Conservation (phyloP, 352 stramenopile species). For the Thraustotheca clavata region DNA sequence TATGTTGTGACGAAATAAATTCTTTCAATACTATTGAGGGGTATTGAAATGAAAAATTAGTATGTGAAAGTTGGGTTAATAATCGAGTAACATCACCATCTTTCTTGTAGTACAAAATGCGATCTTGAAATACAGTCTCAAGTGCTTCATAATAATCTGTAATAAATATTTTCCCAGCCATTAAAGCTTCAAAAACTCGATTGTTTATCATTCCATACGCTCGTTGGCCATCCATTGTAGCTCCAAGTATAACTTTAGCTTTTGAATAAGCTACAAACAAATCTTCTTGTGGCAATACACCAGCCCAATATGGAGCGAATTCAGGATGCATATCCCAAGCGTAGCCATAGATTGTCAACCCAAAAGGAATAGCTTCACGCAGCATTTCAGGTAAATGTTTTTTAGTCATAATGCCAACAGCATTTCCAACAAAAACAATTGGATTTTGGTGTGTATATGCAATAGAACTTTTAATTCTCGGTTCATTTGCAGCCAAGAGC, state of each 20-base stretch:
- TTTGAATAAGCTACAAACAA: constrained; percentile 22
- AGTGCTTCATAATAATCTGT: constrained; percentile 27
- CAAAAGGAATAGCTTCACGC: constrained; percentile 22
- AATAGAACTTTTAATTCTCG: neutral
- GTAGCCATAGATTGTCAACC: constrained; percentile 26
- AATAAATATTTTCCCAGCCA: constrained; percentile 26
- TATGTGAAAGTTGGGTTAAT: constrained; percentile 17
- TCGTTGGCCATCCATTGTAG: constrained; percentile 28
- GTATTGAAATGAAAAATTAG: neutral
- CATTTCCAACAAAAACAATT: constrained; percentile 29
- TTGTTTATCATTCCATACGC: constrained; percentile 32
- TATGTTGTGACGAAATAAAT: constrained; percentile 21
- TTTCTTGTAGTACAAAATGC: constrained; percentile 17
- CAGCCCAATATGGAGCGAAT: constrained; percentile 19
- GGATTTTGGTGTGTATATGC: neutral
- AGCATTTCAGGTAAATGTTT: constrained; percentile 26
- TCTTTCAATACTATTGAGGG: neutral
- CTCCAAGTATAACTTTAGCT: constrained; percentile 25
- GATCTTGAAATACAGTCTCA: constrained; percentile 25
- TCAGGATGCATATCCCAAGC: constrained; percentile 23
- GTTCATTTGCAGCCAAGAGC: neutral
- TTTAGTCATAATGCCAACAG: constrained; percentile 26
- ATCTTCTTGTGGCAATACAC: constrained; percentile 22
- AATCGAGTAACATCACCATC: constrained; percentile 24
- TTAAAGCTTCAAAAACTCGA: constrained; percentile 30